phyloP scores from a whole-genome alignment of 345 rosid species.

The Clarkia xantiana region DNA sequence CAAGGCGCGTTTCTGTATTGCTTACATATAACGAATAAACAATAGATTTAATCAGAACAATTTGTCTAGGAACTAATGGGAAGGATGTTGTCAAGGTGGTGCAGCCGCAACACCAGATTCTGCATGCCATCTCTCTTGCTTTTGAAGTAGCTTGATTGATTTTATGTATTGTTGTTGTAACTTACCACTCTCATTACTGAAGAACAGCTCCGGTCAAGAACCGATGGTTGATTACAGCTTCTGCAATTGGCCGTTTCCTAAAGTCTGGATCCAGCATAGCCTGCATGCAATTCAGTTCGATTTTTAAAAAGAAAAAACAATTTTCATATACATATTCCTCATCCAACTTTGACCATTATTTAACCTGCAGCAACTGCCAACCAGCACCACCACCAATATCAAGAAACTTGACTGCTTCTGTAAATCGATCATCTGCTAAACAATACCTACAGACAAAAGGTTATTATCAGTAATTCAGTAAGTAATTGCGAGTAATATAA shows the following conservation, averaged over 20 bases:
- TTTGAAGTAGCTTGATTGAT: too few relatives aligned
- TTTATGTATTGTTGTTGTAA: too few relatives aligned
- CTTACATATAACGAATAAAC: too few relatives aligned
- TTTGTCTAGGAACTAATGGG: too few relatives aligned
- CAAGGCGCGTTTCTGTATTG: too few relatives aligned
- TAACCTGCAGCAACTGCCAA: slow-evolving; percentile 90
- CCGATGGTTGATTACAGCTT: slow-evolving; percentile 59
- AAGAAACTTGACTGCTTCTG: slow-evolving; percentile 75
- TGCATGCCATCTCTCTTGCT: too few relatives aligned
- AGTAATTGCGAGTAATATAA: neutral
- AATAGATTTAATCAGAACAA: too few relatives aligned
- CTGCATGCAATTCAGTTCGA: slow-evolving; percentile 14
- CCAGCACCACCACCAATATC: slow-evolving; percentile 75
- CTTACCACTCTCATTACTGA: slow-evolving; percentile 9
- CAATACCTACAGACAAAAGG: slow-evolving; percentile 51
- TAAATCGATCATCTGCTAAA: slow-evolving; percentile 69
- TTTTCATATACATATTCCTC: neutral
- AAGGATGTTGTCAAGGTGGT: too few relatives aligned
- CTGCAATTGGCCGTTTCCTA: slow-evolving; percentile 64
- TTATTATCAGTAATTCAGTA: neutral
- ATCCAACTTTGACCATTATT: neutral
- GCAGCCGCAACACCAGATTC: too few relatives aligned
- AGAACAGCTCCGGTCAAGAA: slow-evolving; percentile 35
- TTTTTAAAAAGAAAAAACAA: neutral
- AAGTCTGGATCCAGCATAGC: slow-evolving; percentile 73